Evolutionary conservation across 176 grass and related monocot species (phyloP).

Genomic region (Cenchrus americanus): DNA sequence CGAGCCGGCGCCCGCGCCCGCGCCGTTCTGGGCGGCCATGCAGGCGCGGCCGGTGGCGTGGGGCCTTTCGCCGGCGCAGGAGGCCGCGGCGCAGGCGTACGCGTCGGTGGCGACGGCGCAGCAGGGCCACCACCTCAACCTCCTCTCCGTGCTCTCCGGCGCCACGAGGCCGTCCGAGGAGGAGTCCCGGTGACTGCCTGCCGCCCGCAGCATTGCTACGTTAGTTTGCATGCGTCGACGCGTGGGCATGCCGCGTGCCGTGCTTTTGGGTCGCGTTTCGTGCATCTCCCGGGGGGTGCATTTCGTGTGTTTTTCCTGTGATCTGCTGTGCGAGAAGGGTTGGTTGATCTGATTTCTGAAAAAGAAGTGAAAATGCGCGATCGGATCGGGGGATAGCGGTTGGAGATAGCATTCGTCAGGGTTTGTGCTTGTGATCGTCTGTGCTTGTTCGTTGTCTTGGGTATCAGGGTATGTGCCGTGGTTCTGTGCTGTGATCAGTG

Average conservation of each 20-base stretch:
- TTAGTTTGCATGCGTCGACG: conserved; percentile 19
- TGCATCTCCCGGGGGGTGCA: conserved; percentile 12
- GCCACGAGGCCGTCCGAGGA: conserved; percentile 43
- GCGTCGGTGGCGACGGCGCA: conserved; percentile 51
- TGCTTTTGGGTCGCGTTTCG: conserved; percentile 8
- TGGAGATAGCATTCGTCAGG: conserved; percentile 48
- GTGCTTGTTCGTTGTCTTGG: background rate
- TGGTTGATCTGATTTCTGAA: background rate
- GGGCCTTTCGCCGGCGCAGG: conserved; percentile 49
- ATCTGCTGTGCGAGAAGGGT: background rate
- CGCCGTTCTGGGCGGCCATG: conserved; percentile 55
- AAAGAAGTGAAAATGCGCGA: conserved; percentile 20
- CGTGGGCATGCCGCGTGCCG: conserved; percentile 12
- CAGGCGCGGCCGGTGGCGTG: conserved; percentile 49
- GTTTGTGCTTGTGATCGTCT: conserved; percentile 11
- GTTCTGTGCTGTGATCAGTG: conserved; percentile 7
- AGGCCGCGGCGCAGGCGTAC: conserved; percentile 59
- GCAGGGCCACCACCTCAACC: conserved; percentile 65
- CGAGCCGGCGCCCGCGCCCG: background rate
- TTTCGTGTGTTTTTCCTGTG: conserved; percentile 37
- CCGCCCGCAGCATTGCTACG: background rate
- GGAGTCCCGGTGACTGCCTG: conserved; percentile 47
- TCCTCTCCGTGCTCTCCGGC: conserved; percentile 59
- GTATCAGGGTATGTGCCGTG: background rate
- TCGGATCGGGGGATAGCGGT: conserved; percentile 17